phyloP scores from a whole-genome alignment of 345 rosid genomes.

The Ricinus communis region DNA sequence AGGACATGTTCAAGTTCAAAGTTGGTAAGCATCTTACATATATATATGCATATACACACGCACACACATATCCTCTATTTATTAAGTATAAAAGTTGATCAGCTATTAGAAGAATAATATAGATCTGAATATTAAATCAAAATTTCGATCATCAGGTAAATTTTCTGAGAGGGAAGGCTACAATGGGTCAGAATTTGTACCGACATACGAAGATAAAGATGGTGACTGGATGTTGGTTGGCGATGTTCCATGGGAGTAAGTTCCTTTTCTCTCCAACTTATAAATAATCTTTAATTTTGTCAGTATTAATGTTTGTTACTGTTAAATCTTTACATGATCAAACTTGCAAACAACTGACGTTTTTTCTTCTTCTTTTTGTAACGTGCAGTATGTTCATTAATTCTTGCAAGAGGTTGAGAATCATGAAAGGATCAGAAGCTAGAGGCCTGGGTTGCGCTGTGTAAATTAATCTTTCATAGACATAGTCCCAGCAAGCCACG shows the following conservation, averaged over 20 bases:
- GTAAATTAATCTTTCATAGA: constrained; percentile 26
- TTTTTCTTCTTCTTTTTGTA: neutral
- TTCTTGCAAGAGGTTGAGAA: constrained; percentile 57
- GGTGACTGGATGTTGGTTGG: constrained; percentile 34
- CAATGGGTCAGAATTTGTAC: constrained; percentile 54
- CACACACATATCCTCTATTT: too few species aligned
- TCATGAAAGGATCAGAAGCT: constrained; percentile 61
- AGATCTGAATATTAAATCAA: neutral
- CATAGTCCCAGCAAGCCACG: too few species aligned
- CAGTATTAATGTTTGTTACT: too few species aligned
- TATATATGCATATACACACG: too few species aligned
- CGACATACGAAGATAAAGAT: constrained; percentile 31
- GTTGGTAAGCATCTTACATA: constrained; percentile 36
- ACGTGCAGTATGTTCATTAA: constrained; percentile 42
- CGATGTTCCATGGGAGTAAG: constrained; percentile 35
- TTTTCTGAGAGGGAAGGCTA: constrained; percentile 61
- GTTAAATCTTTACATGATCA: too few species aligned
- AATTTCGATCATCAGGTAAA: constrained; percentile 27
- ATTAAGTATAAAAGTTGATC: too few species aligned
- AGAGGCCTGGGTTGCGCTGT: constrained; percentile 42
- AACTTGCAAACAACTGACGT: too few species aligned
- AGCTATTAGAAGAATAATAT: too few species aligned
- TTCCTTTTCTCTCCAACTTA: neutral
- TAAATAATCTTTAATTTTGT: too few species aligned
- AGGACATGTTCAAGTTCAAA: constrained; percentile 64